Conservation (phyloP, 73 alveolate species). For the Uronychia setigera region DNA sequence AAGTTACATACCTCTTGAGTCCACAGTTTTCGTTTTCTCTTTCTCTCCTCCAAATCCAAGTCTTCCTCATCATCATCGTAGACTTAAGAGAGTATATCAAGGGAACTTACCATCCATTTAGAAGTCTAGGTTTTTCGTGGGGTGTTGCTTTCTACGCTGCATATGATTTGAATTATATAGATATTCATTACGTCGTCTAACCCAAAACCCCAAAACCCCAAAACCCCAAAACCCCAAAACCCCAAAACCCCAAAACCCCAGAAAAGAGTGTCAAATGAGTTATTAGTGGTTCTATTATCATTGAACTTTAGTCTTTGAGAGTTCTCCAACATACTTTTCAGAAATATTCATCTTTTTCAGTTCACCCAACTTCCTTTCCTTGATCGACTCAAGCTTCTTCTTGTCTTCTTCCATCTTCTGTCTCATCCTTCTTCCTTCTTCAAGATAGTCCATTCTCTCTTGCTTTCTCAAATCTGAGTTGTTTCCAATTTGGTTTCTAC, state of each 20-base stretch:
- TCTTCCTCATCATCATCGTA: neutral
- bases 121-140: too few relatives aligned
- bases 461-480: slow-evolving; percentile 45
- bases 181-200: too few relatives aligned
- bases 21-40: neutral
- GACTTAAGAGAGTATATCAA: too few relatives aligned
- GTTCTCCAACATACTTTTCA: slow-evolving; percentile 84
- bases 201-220: too few relatives aligned
- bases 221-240: too few relatives aligned
- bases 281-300: too few relatives aligned
- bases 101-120: too few relatives aligned
- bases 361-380: slow-evolving; percentile 71
- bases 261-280: neutral
- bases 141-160: too few relatives aligned
- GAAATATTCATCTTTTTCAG: slow-evolving; percentile 68
- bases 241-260: too few relatives aligned
- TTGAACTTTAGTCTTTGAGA: slow-evolving; percentile 76
- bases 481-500: slow-evolving; percentile 44
- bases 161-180: too few relatives aligned
- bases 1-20: neutral
- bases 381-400: slow-evolving; percentile 83
- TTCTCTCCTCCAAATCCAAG: neutral
- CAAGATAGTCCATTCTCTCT: slow-evolving; percentile 59
- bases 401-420: slow-evolving; percentile 79
- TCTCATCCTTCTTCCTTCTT: slow-evolving; percentile 81